These are phyloP conservation scores for Gossypium davidsonii DNA, from an alignment of 441 rosid species.

Conservation along the genomic window DNA sequence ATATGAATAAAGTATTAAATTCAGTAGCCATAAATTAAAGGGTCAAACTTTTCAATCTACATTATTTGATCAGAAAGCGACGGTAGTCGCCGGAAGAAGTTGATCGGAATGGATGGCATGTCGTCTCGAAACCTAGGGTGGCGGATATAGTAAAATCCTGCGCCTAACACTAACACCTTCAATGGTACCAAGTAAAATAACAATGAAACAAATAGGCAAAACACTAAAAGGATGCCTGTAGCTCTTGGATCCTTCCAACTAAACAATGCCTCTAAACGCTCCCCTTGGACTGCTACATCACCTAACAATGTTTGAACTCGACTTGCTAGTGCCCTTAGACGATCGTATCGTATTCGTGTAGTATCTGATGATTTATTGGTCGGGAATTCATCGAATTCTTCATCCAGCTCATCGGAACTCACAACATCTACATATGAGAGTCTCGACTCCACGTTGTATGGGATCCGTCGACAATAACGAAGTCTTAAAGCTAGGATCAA, in stretches of 20 bases:
- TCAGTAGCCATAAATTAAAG: too few species aligned
- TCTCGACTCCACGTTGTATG: conserved; percentile 39
- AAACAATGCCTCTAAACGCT: conserved; percentile 49
- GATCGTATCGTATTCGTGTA: conserved; percentile 46
- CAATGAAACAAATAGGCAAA: conserved; percentile 46
- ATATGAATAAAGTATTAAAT: too few species aligned
- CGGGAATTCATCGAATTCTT: conserved; percentile 59
- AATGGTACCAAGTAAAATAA: conserved; percentile 51
- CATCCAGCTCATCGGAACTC: conserved; percentile 51
- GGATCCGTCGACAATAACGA: conserved; percentile 38
- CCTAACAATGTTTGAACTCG: conserved; percentile 53
- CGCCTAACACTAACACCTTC: conserved; percentile 35
- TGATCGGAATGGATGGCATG: conserved; percentile 50
- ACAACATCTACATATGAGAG: conserved; percentile 42
- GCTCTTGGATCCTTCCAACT: conserved; percentile 68
- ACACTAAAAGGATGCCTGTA: conserved; percentile 46
- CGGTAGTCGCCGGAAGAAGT: conserved; percentile 58
- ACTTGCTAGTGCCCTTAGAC: conserved; percentile 53
- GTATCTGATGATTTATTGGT: conserved; percentile 34
- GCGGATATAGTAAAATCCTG: conserved; percentile 44
- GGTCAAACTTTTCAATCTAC: conserved; percentile 17
- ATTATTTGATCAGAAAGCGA: conserved; percentile 58
- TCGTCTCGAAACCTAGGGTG: conserved; percentile 63
- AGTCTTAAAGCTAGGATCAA: conserved; percentile 37
- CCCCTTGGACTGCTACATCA: conserved; percentile 62